Conservation (phyloP, 768 basidiomycete species). For the Lentinula boryana region DNA sequence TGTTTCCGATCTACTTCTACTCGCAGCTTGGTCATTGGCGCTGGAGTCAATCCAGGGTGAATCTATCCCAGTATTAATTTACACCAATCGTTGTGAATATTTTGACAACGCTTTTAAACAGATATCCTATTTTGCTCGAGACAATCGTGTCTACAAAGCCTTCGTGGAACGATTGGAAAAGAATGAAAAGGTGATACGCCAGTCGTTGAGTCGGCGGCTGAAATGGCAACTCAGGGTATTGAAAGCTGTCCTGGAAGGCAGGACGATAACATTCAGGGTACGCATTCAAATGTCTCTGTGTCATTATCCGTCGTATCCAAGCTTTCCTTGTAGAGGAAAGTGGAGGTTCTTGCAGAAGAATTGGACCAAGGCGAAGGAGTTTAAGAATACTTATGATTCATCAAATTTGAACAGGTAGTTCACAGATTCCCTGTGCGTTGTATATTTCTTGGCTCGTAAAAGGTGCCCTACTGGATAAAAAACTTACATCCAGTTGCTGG, state of each 20-base stretch:
- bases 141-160: constrained; percentile 77
- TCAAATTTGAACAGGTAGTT: not conserved
- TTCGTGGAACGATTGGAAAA: constrained; percentile 47
- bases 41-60: constrained; percentile 55
- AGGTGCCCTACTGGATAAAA: constrained; percentile 64
- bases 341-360: constrained; percentile 54
- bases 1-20: constrained; percentile 74
- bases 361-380: constrained; percentile 60
- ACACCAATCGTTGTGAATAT: not conserved
- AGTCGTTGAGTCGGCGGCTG: constrained; percentile 46
- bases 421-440: not conserved
- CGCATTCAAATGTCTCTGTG: constrained; percentile 16
- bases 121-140: constrained; percentile 93
- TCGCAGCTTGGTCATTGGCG: constrained; percentile 74
- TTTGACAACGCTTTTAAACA: constrained; percentile 20
- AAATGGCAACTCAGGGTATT: constrained; percentile 69
- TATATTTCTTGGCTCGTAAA: constrained; percentile 53
- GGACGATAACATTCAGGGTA: constrained; percentile 61
- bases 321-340: constrained; percentile 40
- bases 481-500: constrained; percentile 54
- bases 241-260: constrained; percentile 57
- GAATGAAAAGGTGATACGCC: constrained; percentile 41
- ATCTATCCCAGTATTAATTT: constrained; percentile 59
- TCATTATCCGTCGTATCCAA: constrained; percentile 6
- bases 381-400: constrained; percentile 14